Percentiles rank a stretch among this genome's conserved stretches.
Conservation (phyloP, 805 yeast genomes). For the Nakazawaea ernobii region DNA sequence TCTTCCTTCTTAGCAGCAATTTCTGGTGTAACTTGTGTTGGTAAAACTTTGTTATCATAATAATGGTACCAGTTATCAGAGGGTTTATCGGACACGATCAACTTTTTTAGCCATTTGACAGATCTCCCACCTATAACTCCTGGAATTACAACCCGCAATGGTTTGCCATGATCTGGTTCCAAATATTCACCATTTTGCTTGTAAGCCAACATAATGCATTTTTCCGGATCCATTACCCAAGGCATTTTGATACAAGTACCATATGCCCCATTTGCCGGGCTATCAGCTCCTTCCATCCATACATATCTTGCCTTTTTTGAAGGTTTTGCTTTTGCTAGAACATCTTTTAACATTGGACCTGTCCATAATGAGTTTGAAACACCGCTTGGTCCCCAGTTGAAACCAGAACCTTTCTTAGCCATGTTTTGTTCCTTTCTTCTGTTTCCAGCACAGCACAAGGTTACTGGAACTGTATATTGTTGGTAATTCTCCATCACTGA, state of each 20-base stretch:
- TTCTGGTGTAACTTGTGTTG: slow-evolving; percentile 30
- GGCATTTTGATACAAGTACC: slow-evolving; percentile 27
- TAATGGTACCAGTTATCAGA: slow-evolving; percentile 31
- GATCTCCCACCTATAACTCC: slow-evolving; percentile 35
- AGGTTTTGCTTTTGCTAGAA: slow-evolving; percentile 22
- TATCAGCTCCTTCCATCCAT: slow-evolving; percentile 30
- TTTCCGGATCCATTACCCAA: slow-evolving; percentile 28
- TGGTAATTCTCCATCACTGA: slow-evolving; percentile 22
- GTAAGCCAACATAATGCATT: slow-evolving; percentile 27
- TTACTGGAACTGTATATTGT: slow-evolving; percentile 26
- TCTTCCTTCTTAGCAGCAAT: slow-evolving; percentile 24
- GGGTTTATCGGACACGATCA: slow-evolving; percentile 25
- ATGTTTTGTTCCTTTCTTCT: slow-evolving; percentile 29
- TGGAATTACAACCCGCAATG: slow-evolving; percentile 28
- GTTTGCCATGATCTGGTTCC: slow-evolving; percentile 31
- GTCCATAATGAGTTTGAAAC: slow-evolving; percentile 30
- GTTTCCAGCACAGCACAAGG: slow-evolving; percentile 31
- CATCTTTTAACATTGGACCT: slow-evolving; percentile 25
- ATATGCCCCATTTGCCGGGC: slow-evolving; percentile 26
- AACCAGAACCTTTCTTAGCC: slow-evolving; percentile 28
- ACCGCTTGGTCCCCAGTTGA: slow-evolving; percentile 32
- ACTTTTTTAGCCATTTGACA: slow-evolving; percentile 29
- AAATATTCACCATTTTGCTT: slow-evolving; percentile 29
- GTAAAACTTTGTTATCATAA: slow-evolving; percentile 30
- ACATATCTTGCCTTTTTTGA: slow-evolving; percentile 22